Percentiles rank a stretch among this genome's conserved stretches.
Evolutionary conservation across 1,284 basidiomycete species (phyloP).

Genomic region (Puccinia coronata): DNA sequence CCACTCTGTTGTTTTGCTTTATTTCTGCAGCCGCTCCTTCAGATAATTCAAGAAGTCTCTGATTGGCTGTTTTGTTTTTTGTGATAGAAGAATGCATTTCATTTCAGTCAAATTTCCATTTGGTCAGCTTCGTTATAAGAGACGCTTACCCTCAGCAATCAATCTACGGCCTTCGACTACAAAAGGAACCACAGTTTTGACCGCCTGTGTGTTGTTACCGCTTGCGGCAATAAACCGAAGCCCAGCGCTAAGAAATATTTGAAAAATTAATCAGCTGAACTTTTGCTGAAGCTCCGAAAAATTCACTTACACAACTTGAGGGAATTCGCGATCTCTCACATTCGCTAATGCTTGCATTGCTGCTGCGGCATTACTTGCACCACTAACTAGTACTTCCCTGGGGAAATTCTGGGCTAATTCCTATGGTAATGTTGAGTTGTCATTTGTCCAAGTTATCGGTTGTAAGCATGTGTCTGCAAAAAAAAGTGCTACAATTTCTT

Average conservation of each 20-base stretch:
- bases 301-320: slow-evolving; percentile 25
- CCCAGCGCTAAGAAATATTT: slow-evolving; percentile 15
- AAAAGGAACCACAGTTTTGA: background rate
- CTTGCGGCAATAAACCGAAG: slow-evolving; percentile 9
- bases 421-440: background rate
- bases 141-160: background rate
- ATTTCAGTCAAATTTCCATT: no score
- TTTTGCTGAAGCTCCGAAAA: background rate
- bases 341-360: slow-evolving; percentile 11
- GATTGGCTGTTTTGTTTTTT: background rate
- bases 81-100: background rate
- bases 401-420: background rate
- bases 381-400: slow-evolving; percentile 33
- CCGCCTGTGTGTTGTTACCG: background rate
- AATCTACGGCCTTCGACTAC: slow-evolving; percentile 2
- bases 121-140: background rate
- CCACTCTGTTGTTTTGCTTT: slow-evolving; percentile 1
- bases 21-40: slow-evolving; percentile 9
- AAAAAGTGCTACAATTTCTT: background rate
- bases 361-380: background rate
- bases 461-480: no score
- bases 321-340: slow-evolving; percentile 13
- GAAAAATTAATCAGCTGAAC: background rate
- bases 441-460: no score
- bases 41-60: slow-evolving; percentile 11